Evolutionary conservation across 2,329 filamentous ascomycete genomes (phyloP).

Genomic region (Colletotrichum nymphaeae): DNA sequence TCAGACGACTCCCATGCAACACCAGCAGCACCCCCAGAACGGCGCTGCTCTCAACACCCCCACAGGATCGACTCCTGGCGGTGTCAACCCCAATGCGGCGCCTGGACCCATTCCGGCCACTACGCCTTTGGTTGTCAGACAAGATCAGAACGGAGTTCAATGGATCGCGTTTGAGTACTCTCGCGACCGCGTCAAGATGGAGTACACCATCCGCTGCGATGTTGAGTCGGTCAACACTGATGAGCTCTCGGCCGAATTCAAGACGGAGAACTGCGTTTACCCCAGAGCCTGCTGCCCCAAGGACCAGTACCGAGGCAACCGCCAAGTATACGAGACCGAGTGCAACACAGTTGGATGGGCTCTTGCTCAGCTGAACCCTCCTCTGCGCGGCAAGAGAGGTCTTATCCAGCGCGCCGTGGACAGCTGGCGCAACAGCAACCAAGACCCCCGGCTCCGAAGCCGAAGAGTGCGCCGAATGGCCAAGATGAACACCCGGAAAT

Average conservation of each 20-base stretch:
- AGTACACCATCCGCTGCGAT: slow-evolving; percentile 98
- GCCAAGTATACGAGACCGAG: slow-evolving; percentile 95
- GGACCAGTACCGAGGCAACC: slow-evolving; percentile 96
- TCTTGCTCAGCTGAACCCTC: slow-evolving; percentile 90
- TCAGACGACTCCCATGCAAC: slow-evolving; percentile 54
- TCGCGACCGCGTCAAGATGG: slow-evolving; percentile 97
- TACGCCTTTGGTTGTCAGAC: slow-evolving; percentile 91
- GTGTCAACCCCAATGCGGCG: slow-evolving; percentile 88
- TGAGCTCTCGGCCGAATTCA: slow-evolving; percentile 87
- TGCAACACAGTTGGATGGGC: slow-evolving; percentile 99
- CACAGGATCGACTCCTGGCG: slow-evolving; percentile 56
- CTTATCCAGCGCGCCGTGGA: slow-evolving; percentile 97
- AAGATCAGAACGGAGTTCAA: slow-evolving; percentile 96
- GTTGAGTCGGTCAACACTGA: slow-evolving; percentile 97
- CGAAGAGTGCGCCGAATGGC: slow-evolving; percentile 93
- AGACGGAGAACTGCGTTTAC: slow-evolving; percentile 98
- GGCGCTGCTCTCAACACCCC: slow-evolving; percentile 57
- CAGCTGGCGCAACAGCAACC: slow-evolving; percentile 99
- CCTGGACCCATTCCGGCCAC: slow-evolving; percentile 97
- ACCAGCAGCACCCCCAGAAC: slow-evolving; percentile 52
- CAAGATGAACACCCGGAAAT: slow-evolving; percentile 91
- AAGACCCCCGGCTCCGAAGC: slow-evolving; percentile 91
- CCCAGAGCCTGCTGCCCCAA: slow-evolving; percentile 94
- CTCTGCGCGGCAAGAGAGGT: slow-evolving; percentile 90
- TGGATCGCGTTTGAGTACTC: slow-evolving; percentile 99